Conservation (phyloP, 345 rosid species). For the Linum lewisii region DNA sequence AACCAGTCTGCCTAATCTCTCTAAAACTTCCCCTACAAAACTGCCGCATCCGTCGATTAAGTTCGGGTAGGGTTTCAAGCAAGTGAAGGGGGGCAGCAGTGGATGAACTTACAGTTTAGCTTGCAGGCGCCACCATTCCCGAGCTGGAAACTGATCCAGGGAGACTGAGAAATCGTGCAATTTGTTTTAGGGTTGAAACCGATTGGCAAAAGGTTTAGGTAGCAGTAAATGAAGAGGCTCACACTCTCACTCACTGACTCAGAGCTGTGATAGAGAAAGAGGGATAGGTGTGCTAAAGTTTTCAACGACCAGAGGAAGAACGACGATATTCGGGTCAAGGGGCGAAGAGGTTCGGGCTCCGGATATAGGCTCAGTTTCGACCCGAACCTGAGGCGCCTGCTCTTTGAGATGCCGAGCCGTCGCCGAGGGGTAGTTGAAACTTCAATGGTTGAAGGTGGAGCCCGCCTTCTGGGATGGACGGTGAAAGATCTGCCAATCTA, state of each 20-base stretch:
- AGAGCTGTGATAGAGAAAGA: background rate
- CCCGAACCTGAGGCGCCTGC: background rate
- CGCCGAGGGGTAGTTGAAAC: no score
- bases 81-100: background rate
- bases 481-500: no score
- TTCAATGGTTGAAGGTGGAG: no score
- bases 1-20: background rate
- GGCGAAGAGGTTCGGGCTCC: no score
- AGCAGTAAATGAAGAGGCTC: background rate
- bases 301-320: conserved; percentile 1
- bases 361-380: background rate
- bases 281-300: background rate
- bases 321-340: background rate
- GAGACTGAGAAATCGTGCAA: background rate
- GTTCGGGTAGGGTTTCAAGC: background rate
- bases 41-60: background rate
- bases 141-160: background rate
- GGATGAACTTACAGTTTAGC: background rate
- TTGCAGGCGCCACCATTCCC: background rate
- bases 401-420: no score
- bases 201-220: background rate
- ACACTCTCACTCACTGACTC: background rate
- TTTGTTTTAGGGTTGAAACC: background rate
- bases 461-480: no score
- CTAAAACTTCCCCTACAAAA: background rate